Conservation (phyloP, 208 protist genomes). For the Sergeia podlipaevii region DNA sequence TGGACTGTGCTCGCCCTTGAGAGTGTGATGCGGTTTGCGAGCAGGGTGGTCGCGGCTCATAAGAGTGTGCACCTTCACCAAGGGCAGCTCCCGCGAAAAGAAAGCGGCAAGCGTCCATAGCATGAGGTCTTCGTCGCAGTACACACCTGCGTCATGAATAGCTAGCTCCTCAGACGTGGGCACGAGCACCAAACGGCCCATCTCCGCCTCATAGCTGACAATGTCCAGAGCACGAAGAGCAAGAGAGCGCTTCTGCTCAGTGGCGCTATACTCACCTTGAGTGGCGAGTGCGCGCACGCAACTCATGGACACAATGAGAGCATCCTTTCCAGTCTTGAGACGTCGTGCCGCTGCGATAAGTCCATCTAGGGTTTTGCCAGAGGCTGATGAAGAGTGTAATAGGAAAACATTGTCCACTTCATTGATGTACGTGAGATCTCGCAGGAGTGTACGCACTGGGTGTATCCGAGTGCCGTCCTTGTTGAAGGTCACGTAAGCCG, state of each 20-base stretch:
- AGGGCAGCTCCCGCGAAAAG: conserved; percentile 66
- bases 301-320: conserved; percentile 54
- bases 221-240: conserved; percentile 55
- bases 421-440: conserved; percentile 40
- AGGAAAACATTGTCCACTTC: conserved; percentile 72
- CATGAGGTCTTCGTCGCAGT: conserved; percentile 88
- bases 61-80: conserved; percentile 77
- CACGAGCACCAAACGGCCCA: conserved; percentile 54
- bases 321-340: conserved; percentile 71
- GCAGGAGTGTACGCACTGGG: conserved; percentile 63
- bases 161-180: conserved; percentile 70
- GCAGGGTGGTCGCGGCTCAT: conserved; percentile 44
- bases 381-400: conserved; percentile 65
- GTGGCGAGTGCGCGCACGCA: conserved; percentile 54
- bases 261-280: conserved; percentile 19
- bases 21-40: conserved; percentile 52
- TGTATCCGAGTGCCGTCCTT: conserved; percentile 30
- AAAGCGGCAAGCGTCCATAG: conserved; percentile 82
- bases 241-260: conserved; percentile 18
- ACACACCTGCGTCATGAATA: conserved; percentile 75
- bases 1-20: conserved; percentile 64
- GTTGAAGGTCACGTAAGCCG: conserved; percentile 18
- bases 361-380: conserved; percentile 31
- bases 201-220: conserved; percentile 67
- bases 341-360: conserved; percentile 51